These are phyloP conservation scores for Eucalyptus paniculata DNA, from an alignment of 345 rosid species.

Conservation along the genomic window DNA sequence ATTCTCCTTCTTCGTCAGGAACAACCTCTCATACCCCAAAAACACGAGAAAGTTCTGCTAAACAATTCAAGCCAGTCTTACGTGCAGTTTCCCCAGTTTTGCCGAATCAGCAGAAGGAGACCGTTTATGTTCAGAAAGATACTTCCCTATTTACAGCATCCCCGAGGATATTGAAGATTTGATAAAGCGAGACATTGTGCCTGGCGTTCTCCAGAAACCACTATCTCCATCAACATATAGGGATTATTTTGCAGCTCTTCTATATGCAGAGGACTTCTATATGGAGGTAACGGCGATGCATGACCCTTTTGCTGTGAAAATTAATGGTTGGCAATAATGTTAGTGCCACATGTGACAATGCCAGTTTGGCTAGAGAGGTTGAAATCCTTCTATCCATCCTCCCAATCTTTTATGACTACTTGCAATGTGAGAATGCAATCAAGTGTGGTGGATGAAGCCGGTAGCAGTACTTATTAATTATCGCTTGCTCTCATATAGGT, in stretches of 20 bases:
- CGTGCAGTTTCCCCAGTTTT: background rate
- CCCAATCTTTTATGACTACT: background rate
- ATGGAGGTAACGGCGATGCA: background rate
- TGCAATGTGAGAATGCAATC: background rate
- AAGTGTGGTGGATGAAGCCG: background rate
- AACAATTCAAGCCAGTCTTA: background rate
- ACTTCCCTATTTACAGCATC: background rate
- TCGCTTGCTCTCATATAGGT: background rate
- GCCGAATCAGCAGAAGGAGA: background rate
- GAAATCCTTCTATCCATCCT: background rate
- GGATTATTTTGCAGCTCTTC: background rate
- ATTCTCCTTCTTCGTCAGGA: background rate
- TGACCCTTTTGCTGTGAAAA: background rate
- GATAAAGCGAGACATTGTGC: background rate
- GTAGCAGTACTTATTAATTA: background rate
- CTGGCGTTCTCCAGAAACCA: background rate
- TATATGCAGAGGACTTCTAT: background rate
- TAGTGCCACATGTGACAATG: background rate
- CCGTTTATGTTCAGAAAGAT: background rate
- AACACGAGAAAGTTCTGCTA: background rate
- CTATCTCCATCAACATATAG: background rate
- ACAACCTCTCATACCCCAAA: background rate
- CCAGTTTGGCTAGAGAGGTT: background rate
- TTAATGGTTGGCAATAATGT: background rate
- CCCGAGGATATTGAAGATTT: background rate